Percentiles rank a stretch among this genome's conserved stretches.
These are phyloP conservation scores for Bruguiera sexangula DNA, from an alignment of 345 rosid species.

Conservation along the genomic window DNA sequence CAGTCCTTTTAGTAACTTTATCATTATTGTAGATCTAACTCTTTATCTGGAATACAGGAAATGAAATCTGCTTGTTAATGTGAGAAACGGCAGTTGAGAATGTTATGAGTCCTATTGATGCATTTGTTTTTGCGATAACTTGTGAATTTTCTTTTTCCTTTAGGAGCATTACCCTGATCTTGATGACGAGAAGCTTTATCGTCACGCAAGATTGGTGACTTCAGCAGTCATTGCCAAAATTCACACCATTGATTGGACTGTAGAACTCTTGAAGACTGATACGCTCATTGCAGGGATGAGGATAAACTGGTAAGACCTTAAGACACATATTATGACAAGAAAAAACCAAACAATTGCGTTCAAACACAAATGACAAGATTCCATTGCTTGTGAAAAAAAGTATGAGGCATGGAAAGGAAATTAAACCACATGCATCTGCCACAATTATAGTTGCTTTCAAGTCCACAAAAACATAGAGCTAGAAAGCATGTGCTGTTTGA, in stretches of 20 bases:
- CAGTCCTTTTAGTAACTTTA: too few relatives aligned
- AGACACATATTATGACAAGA: not conserved
- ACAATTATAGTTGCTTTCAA: not conserved
- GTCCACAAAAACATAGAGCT: not conserved
- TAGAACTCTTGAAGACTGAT: conserved; percentile 65
- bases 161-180: conserved; percentile 50
- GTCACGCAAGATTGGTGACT: conserved; percentile 64
- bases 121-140: not conserved
- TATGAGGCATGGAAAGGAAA: too few relatives aligned
- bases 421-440: too few relatives aligned
- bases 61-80: not conserved
- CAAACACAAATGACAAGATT: too few relatives aligned
- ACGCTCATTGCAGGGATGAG: conserved; percentile 71
- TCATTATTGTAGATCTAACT: not conserved
- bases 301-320: conserved; percentile 49
- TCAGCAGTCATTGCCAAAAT: conserved; percentile 79
- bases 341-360: too few relatives aligned
- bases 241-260: conserved; percentile 87
- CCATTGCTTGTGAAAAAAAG: too few relatives aligned
- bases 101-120: not conserved
- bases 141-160: not conserved
- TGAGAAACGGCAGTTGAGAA: not conserved
- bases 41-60: not conserved
- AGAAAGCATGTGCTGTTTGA: too few relatives aligned
- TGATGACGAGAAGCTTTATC: conserved; percentile 63